Conservation (phyloP, 164 flowering plant species). For the Hamamelis virginiana region DNA sequence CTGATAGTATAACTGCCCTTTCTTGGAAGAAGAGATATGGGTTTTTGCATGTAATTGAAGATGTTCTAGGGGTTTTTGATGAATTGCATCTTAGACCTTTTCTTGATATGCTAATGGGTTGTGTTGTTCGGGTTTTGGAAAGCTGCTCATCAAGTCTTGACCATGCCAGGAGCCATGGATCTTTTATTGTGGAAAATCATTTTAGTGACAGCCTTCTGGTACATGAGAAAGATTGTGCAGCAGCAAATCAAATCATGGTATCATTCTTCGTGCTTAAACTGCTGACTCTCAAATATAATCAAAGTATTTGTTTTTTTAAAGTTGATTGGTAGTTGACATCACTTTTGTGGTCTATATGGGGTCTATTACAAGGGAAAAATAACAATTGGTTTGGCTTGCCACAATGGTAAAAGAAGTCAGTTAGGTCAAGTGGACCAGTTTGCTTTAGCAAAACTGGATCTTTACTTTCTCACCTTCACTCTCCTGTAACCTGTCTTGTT, state of each 20-base stretch:
- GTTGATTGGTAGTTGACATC: background rate
- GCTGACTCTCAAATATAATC: background rate
- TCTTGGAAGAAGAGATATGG: conserved; percentile 80
- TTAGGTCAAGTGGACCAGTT: background rate
- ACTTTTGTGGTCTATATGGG: no score
- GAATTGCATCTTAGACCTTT: conserved; percentile 64
- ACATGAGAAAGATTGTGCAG: conserved; percentile 16
- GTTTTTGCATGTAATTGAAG: conserved; percentile 83
- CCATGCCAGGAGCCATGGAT: conserved; percentile 20
- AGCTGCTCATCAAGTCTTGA: conserved; percentile 57
- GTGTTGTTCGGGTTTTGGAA: conserved; percentile 66
- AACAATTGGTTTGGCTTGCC: background rate
- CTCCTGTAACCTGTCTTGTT: background rate
- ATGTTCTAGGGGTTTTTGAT: conserved; percentile 75
- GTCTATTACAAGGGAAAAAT: background rate
- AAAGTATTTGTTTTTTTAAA: background rate
- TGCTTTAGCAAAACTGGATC: background rate
- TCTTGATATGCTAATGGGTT: conserved; percentile 68
- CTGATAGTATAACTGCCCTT: conserved; percentile 38
- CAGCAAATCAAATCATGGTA: conserved; percentile 38
- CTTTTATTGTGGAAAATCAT: conserved; percentile 15
- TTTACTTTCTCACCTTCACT: background rate
- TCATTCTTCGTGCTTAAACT: conserved; percentile 4
- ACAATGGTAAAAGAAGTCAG: background rate
- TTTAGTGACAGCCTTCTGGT: conserved; percentile 3